Base-by-base conservation (phyloP, 495 filamentous ascomycete genomes). In the Pyronema domesticum region DNA sequence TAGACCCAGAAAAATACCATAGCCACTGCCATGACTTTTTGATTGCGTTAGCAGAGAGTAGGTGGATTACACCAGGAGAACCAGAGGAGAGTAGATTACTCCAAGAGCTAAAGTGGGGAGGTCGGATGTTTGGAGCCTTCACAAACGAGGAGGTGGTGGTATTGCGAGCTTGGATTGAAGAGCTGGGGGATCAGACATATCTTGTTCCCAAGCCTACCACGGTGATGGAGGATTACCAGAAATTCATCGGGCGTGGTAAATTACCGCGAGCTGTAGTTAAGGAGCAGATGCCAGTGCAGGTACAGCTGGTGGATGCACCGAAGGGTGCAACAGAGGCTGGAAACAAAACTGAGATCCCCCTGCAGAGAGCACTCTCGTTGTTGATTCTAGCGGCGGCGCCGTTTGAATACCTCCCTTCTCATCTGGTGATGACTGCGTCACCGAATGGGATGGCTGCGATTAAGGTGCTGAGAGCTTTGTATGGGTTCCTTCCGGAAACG, bases 101-200 rank as follows among this genome's bases (percentile, higher is more conserved):
- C 10, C 59, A 59, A 15, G 72, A 70, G 58, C 46, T 74, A 30
- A 43, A 40, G 7, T 74, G 70, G 73, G 68, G 65, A 19, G 73
- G 70, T 8, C 67, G 64, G 30, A 74, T 74, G 72, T 76, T 72
- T 57, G 72, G 73, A 0, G 61, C 71, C 10, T 74, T 75, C 57
- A 74, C 72, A 8, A 57, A 66, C 7, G 55, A 56, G 19, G 73
- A 75, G 54, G 61, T 72, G 42, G 60, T 59, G 3, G 60, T 58
- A 7, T 34, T 73, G 30, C 55, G 52, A 53, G 49, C 37, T 6
- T 75, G 71, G 73, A 73, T 75, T 54, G 56, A 69, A 13, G 54
- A 44, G 6, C 45, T 66, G 50, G 19, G 33, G 18, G 23, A 36
- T 18, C 51, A 33, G 6, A 36, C 10, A 33, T 35, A 47, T 2